phyloP scores from a whole-genome alignment of 495 filamentous ascomycete species.

The Penicillium lagena region DNA sequence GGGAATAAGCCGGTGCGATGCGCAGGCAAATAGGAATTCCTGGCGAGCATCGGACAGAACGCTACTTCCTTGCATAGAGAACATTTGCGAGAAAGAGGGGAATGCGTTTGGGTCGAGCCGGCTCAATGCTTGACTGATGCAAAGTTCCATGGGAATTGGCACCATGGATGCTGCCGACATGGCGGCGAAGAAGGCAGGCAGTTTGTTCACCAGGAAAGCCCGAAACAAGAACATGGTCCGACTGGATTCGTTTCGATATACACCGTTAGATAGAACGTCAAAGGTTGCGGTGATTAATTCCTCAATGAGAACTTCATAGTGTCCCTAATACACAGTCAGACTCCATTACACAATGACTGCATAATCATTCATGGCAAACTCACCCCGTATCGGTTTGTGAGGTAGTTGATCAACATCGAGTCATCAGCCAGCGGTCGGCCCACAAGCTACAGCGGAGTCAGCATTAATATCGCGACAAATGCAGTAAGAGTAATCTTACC shows the following conservation, averaged over 20 bases:
- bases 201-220: constrained; percentile 89
- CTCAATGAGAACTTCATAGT: constrained; percentile 64
- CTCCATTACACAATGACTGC: not conserved
- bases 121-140: constrained; percentile 70
- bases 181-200: constrained; percentile 69
- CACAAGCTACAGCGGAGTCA: constrained; percentile 56
- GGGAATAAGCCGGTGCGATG: constrained; percentile 73
- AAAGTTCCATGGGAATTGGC: constrained; percentile 64
- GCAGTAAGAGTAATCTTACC: constrained; percentile 41
- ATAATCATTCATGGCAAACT: constrained; percentile 8
- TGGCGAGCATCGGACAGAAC: constrained; percentile 78
- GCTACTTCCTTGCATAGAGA: constrained; percentile 67
- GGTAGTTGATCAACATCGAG: constrained; percentile 63
- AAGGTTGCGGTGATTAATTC: constrained; percentile 85
- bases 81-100: constrained; percentile 72
- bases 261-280: constrained; percentile 79
- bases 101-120: constrained; percentile 75
- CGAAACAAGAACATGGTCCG: constrained; percentile 72
- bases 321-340: constrained; percentile 43
- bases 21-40: constrained; percentile 90
- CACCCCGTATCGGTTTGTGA: constrained; percentile 77
- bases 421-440: constrained; percentile 83
- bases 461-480: constrained; percentile 1
- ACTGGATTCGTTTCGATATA: constrained; percentile 68
- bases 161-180: constrained; percentile 56